phyloP scores from a whole-genome alignment of 2,329 filamentous ascomycete genomes.

The Pochonia chlamydosporia region DNA sequence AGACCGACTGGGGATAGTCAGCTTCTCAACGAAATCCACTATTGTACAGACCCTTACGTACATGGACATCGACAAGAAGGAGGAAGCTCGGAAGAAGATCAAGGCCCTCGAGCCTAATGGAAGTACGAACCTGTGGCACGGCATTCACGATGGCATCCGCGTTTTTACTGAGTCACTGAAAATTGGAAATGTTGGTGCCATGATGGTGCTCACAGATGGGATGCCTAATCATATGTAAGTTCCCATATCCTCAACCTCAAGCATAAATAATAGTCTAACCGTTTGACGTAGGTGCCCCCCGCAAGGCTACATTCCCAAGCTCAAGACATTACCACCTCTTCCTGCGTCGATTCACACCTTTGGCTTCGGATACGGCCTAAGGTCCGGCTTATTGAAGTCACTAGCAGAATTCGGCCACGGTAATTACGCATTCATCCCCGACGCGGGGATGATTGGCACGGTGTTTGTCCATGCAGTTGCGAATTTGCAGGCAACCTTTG shows the following conservation, averaged over 20 bases:
- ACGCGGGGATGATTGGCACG: conserved; percentile 57
- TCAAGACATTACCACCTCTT: conserved; percentile 34
- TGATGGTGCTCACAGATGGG: conserved; percentile 51
- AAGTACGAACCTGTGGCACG: conserved; percentile 53
- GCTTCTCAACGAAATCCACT: conserved; percentile 37
- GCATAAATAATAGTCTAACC: neutral
- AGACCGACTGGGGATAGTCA: conserved; percentile 54
- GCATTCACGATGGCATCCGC: conserved; percentile 43
- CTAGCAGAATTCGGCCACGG: conserved; percentile 53
- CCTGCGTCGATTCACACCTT: conserved; percentile 36
- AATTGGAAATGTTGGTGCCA: conserved; percentile 36
- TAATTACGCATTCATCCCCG: conserved; percentile 56
- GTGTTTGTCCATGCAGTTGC: conserved; percentile 58
- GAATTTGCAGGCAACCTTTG: conserved; percentile 54
- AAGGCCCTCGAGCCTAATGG: conserved; percentile 30
- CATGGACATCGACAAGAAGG: conserved; percentile 44
- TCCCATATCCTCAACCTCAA: fast-evolving
- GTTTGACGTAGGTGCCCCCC: conserved; percentile 32
- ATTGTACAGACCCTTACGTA: conserved; percentile 39
- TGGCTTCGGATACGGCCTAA: conserved; percentile 28
- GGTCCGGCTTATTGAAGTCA: conserved; percentile 49
- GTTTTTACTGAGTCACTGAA: conserved; percentile 32
- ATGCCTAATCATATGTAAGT: conserved; percentile 46
- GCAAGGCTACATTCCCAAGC: conserved; percentile 48
- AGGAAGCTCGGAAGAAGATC: conserved; percentile 33